phyloP scores from a whole-genome alignment of 2,329 filamentous ascomycete genomes.

The Aureobasidium sp. region DNA sequence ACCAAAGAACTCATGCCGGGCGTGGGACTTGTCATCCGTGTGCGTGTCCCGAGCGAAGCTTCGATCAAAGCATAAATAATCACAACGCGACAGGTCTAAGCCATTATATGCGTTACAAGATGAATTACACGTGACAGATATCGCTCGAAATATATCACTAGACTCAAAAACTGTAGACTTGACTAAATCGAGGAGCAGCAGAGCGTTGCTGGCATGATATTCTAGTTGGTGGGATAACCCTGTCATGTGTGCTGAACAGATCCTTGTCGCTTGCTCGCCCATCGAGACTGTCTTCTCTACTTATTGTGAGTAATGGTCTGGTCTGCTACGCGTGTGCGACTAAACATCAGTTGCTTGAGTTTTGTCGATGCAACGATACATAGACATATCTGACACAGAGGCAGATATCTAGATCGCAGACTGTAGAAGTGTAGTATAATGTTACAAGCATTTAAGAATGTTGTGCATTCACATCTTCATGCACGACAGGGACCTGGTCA shows the following conservation, averaged over 20 bases:
- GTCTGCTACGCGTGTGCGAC: not conserved
- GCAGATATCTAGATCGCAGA: not conserved
- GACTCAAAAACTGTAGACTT: not conserved
- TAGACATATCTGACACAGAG: not conserved
- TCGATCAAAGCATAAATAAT: not conserved
- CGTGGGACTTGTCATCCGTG: no score
- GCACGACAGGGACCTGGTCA: slow-evolving; percentile 33
- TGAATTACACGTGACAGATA: no score
- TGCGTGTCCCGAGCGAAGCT: not conserved
- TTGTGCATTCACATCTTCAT: not conserved
- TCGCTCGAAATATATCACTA: not conserved
- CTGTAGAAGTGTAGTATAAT: not conserved
- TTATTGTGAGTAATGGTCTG: no score
- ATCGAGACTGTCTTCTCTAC: not conserved
- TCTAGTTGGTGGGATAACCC: not conserved
- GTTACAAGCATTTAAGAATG: not conserved
- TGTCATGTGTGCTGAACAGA: not conserved
- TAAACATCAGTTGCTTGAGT: not conserved
- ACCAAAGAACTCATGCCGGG: no score
- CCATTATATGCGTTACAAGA: not conserved
- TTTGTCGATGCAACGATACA: not conserved
- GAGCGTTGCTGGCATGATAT: no score
- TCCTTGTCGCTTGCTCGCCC: not conserved
- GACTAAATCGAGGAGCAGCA: not conserved
- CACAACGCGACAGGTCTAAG: not conserved